A percentile compares a stretch with the other conserved stretches of the same genome.
Conservation (phyloP, 257 asterid species). For the Paraleonurus japonicus region DNA sequence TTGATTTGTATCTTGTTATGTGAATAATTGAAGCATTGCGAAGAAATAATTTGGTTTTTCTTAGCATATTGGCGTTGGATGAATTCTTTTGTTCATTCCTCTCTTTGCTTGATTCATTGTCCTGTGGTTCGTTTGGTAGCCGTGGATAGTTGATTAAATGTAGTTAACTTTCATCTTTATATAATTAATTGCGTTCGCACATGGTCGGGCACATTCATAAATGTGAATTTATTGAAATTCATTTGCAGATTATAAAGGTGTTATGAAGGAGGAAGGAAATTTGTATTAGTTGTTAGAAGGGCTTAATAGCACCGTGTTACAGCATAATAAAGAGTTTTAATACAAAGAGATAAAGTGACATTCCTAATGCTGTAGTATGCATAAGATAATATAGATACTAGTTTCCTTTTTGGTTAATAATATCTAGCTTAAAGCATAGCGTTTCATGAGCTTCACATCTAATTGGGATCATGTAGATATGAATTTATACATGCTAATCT, state of each 20-base stretch:
- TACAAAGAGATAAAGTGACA: neutral
- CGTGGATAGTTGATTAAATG: neutral
- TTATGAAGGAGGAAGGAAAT: neutral
- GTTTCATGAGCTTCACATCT: neutral
- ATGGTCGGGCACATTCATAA: neutral
- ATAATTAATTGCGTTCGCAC: neutral
- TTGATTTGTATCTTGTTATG: neutral
- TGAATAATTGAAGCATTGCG: slow-evolving; percentile 2
- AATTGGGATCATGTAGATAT: neutral
- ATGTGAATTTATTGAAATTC: neutral
- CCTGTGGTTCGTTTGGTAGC: neutral
- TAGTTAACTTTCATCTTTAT: neutral
- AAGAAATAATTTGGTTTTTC: neutral
- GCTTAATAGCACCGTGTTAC: neutral
- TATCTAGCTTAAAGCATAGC: slow-evolving; percentile 1
- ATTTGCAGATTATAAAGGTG: neutral
- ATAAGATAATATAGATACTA: neutral
- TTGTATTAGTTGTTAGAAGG: neutral
- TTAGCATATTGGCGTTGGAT: neutral
- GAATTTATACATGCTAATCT: neutral
- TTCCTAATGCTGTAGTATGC: neutral
- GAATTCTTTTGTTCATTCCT: neutral
- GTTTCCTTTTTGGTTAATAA: neutral
- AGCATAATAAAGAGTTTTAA: neutral
- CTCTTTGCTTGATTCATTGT: neutral